Conservation (phyloP, 352 stramenopile species). For the Globisporangium megalacanthum region DNA sequence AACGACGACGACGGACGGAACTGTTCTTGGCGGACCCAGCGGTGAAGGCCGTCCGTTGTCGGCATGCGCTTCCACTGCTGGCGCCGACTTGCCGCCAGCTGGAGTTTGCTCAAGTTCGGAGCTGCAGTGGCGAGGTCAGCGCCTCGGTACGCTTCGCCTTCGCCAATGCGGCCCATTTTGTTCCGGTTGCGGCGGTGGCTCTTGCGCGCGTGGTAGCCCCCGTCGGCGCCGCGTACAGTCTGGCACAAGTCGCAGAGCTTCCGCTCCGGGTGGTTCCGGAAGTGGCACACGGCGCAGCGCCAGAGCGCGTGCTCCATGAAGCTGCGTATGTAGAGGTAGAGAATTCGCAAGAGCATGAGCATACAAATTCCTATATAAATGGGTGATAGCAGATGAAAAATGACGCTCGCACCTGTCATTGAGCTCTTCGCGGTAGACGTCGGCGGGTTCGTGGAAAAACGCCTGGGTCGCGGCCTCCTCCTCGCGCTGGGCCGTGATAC, state of each 20-base stretch:
- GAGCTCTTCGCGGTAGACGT: constrained; percentile 80
- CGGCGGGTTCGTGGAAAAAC: constrained; percentile 49
- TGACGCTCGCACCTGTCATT: constrained; percentile 41
- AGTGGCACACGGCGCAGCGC: constrained; percentile 86
- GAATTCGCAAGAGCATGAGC: neutral
- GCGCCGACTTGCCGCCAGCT: constrained; percentile 61
- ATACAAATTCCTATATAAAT: neutral
- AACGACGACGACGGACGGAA: constrained; percentile 5
- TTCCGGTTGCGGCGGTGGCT: constrained; percentile 24
- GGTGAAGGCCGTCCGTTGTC: constrained; percentile 61
- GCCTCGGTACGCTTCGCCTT: constrained; percentile 34
- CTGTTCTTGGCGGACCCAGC: constrained; percentile 51
- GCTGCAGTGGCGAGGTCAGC: constrained; percentile 3
- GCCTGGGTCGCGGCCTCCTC: constrained; percentile 27
- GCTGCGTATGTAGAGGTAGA: constrained; percentile 11
- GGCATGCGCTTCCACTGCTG: constrained; percentile 79
- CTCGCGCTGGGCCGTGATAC: constrained; percentile 29
- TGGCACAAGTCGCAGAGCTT: constrained; percentile 86
- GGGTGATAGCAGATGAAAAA: too few species aligned
- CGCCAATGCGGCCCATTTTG: constrained; percentile 39
- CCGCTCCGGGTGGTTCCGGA: constrained; percentile 80
- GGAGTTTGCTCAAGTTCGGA: constrained; percentile 60
- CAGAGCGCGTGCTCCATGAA: constrained; percentile 79
- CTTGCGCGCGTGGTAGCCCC: constrained; percentile 25
- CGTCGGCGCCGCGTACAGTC: constrained; percentile 50